Percentiles rank a stretch among this genome's conserved stretches.
Evolutionary conservation across 306 rosid species (phyloP).

Genomic region (Mimosa pudica): DNA sequence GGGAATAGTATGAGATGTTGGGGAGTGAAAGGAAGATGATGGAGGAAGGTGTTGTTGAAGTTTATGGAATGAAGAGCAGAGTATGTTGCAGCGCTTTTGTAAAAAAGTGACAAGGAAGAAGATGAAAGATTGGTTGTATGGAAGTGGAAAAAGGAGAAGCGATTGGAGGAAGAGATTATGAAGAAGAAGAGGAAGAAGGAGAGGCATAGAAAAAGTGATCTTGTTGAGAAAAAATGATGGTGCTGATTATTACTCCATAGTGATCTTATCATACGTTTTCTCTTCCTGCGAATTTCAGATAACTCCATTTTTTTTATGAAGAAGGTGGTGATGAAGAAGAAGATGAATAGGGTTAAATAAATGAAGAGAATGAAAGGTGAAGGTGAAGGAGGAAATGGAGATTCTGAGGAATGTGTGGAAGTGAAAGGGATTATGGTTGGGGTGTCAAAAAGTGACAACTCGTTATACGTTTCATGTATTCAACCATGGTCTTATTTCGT

Average conservation of each 20-base stretch:
- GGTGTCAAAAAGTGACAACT: not conserved
- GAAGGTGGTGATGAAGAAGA: not conserved
- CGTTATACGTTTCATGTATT: not conserved
- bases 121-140: slow-evolving; percentile 48
- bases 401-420: not conserved
- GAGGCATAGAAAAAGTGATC: slow-evolving; percentile 65
- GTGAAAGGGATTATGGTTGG: not conserved
- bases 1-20: slow-evolving; percentile 74
- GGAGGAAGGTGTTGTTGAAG: slow-evolving; percentile 15
- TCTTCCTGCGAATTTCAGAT: slow-evolving; percentile 63
- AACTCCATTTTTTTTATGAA: slow-evolving; percentile 54
- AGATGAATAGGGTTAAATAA: not conserved
- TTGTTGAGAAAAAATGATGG: slow-evolving; percentile 39
- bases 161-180: slow-evolving; percentile 47
- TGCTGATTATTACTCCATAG: slow-evolving; percentile 22
- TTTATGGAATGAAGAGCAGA: slow-evolving; percentile 57
- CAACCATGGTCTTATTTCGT: not conserved
- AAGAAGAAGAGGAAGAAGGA: slow-evolving; percentile 54
- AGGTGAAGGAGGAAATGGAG: not conserved
- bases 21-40: slow-evolving; percentile 39
- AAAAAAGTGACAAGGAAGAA: slow-evolving; percentile 57
- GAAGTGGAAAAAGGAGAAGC: slow-evolving; percentile 55
- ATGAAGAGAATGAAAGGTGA: not conserved
- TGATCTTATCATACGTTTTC: slow-evolving; percentile 52
- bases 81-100: slow-evolving; percentile 52